Conservation (phyloP, 257 asterid genomes). For the Linderniella brevidens region DNA sequence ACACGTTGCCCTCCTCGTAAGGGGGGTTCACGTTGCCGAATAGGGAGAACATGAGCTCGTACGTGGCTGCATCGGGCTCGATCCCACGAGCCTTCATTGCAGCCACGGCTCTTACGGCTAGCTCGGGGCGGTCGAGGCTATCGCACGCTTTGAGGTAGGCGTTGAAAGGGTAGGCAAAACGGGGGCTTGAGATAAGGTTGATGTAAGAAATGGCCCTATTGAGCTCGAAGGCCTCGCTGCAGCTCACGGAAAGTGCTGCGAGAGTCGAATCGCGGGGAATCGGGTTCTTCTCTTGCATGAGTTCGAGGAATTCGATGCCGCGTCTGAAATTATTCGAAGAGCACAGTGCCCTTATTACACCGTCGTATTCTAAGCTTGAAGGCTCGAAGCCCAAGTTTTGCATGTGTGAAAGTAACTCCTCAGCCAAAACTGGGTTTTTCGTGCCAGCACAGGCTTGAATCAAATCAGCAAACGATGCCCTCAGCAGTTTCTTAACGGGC, state of each 20-base stretch:
- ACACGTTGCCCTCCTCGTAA: constrained; percentile 40
- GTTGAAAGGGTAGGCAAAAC: constrained; percentile 37
- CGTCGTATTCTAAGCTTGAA: constrained; percentile 43
- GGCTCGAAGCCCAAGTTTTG: constrained; percentile 68
- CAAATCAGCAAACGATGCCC: constrained; percentile 53
- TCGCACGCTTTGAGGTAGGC: constrained; percentile 73
- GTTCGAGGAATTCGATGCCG: constrained; percentile 57
- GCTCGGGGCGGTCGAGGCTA: constrained; percentile 56
- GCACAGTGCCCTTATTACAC: constrained; percentile 47
- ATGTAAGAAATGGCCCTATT: constrained; percentile 60
- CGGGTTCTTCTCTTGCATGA: constrained; percentile 55
- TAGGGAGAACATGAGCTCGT: constrained; percentile 54
- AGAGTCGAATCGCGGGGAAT: constrained; percentile 63
- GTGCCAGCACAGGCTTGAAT: constrained; percentile 51
- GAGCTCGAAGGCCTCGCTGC: constrained; percentile 54
- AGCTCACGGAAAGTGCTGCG: constrained; percentile 55
- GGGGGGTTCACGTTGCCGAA: constrained; percentile 74
- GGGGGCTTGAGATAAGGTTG: constrained; percentile 30
- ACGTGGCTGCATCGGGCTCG: constrained; percentile 58
- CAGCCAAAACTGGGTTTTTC: constrained; percentile 38
- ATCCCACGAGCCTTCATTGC: constrained; percentile 40
- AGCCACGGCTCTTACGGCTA: constrained; percentile 44
- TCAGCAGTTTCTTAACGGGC: constrained; percentile 32
- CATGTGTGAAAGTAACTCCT: constrained; percentile 68
- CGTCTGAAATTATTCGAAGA: constrained; percentile 30